Evolutionary conservation across 768 basidiomycete genomes (phyloP).

Genomic region (Ramaria rubella): DNA sequence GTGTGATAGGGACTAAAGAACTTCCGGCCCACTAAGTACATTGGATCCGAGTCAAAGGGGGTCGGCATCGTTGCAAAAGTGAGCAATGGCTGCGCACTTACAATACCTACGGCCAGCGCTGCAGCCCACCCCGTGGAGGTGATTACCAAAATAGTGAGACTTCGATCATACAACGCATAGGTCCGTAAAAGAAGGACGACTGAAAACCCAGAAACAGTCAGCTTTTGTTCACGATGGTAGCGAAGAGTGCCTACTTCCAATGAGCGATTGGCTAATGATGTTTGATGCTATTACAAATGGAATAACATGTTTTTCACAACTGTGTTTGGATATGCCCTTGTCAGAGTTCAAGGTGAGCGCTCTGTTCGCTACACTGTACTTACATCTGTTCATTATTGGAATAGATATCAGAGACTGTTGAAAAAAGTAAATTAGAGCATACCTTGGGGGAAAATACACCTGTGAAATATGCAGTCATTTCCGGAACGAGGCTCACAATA

Average conservation of each 20-base stretch:
- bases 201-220: neutral
- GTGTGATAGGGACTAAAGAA: neutral
- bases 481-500: slow-evolving; percentile 14
- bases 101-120: neutral
- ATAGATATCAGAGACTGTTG: neutral
- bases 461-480: slow-evolving; percentile 6
- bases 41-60: neutral
- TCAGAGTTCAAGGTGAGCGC: neutral
- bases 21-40: neutral
- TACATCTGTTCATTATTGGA: no score
- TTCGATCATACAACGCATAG: neutral
- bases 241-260: neutral
- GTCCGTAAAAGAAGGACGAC: neutral
- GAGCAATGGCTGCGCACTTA: neutral
- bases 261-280: neutral
- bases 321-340: neutral
- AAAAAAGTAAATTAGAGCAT: neutral
- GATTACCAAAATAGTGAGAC: neutral
- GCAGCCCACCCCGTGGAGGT: neutral
- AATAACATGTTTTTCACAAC: neutral
- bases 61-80: no score
- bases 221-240: neutral
- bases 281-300: neutral
- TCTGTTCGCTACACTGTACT: neutral
- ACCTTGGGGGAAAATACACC: neutral